Conservation (phyloP, 2,329 filamentous ascomycete genomes). For the Phyllosticta paracitricarpa region DNA sequence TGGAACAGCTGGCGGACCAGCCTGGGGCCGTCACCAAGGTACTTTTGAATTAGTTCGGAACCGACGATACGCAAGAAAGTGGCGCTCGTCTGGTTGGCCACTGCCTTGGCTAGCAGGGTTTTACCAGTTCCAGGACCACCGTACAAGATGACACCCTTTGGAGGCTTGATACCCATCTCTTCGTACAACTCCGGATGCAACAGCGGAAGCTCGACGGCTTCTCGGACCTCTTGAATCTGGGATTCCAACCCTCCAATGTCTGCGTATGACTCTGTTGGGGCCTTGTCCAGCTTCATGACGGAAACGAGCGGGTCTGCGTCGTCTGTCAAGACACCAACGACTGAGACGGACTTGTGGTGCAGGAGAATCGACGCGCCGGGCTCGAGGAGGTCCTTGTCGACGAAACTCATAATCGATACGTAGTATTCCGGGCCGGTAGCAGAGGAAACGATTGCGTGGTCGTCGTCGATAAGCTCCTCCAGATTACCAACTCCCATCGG, state of each 20-base stretch:
- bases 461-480: constrained; percentile 98
- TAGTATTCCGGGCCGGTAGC: constrained; percentile 98
- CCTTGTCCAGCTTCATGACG: constrained; percentile 99
- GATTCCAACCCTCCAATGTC: constrained; percentile 93
- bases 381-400: constrained; percentile 96
- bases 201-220: constrained; percentile 90
- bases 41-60: constrained; percentile 96
- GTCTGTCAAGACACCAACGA: constrained; percentile 93
- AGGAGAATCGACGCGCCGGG: constrained; percentile 90
- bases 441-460: constrained; percentile 96
- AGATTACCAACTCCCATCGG: constrained; percentile 97
- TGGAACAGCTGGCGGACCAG: constrained; percentile 94
- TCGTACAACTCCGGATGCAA: constrained; percentile 96
- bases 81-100: constrained; percentile 97
- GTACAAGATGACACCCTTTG: constrained; percentile 98
- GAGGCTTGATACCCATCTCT: constrained; percentile 99
- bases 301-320: constrained; percentile 92
- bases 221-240: constrained; percentile 95
- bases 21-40: constrained; percentile 88
- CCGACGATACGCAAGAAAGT: constrained; percentile 97
- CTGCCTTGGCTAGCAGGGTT: constrained; percentile 89
- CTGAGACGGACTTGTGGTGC: constrained; percentile 96
- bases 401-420: constrained; percentile 99
- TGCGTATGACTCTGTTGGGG: constrained; percentile 93
- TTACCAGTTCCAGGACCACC: constrained; percentile 96